Conservation (phyloP, 2,329 filamentous ascomycete species). For the Cercospora nicotianae region DNA sequence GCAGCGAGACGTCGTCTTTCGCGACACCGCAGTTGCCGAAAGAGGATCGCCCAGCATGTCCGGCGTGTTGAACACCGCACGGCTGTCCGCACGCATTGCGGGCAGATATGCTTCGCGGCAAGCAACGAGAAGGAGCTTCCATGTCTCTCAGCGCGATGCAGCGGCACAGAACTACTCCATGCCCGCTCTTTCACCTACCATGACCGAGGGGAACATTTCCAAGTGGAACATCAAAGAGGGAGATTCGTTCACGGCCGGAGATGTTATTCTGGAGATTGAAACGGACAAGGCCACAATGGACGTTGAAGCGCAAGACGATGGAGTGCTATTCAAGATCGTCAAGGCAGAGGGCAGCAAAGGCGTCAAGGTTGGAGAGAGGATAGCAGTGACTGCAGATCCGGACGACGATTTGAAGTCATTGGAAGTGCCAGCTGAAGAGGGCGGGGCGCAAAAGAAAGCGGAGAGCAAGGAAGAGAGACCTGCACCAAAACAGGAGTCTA, state of each 20-base stretch:
- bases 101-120: constrained; percentile 32
- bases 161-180: constrained; percentile 87
- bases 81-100: constrained; percentile 34
- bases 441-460: constrained; percentile 19
- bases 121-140: constrained; percentile 33
- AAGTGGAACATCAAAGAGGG: constrained; percentile 86
- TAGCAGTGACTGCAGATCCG: constrained; percentile 77
- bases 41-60: constrained; percentile 30
- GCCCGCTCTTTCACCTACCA: constrained; percentile 87
- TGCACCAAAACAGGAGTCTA: constrained; percentile 20
- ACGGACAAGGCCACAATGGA: constrained; percentile 96
- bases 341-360: constrained; percentile 71
- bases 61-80: constrained; percentile 32
- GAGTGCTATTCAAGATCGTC: constrained; percentile 80
- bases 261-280: constrained; percentile 88
- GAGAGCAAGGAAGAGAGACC: constrained; percentile 15
- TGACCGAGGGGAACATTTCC: constrained; percentile 90
- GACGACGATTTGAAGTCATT: constrained; percentile 76
- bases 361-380: constrained; percentile 75
- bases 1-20: background rate
- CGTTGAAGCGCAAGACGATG: constrained; percentile 88
- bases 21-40: background rate
- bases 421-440: constrained; percentile 71
- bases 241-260: constrained; percentile 76
- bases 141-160: constrained; percentile 42